These are phyloP conservation scores for Rhizomucor miehei DNA, from an alignment of 371 early-diverging fungal species.

Conservation along the genomic window DNA sequence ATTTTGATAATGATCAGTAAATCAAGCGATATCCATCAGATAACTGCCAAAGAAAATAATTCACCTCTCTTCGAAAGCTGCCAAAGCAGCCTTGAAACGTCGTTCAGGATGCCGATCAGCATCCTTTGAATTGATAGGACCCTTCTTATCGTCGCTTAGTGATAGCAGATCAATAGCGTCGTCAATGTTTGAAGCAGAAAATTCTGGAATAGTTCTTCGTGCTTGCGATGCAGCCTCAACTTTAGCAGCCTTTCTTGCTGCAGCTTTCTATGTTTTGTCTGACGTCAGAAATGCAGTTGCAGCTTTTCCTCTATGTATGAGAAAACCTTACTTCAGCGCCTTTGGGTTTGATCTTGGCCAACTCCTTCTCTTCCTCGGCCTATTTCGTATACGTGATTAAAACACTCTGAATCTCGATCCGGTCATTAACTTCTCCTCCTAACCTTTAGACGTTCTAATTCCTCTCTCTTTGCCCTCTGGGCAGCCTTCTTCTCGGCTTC, in stretches of 20 bases:
- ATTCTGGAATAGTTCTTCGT: slow-evolving; percentile 58
- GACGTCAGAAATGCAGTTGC: no score
- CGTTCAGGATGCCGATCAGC: slow-evolving; percentile 85
- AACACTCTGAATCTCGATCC: not conserved
- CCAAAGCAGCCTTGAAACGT: slow-evolving; percentile 78
- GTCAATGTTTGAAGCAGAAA: slow-evolving; percentile 74
- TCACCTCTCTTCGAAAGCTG: slow-evolving; percentile 66
- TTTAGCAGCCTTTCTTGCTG: slow-evolving; percentile 51
- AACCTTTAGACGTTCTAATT: slow-evolving; percentile 14
- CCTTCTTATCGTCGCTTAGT: slow-evolving; percentile 33
- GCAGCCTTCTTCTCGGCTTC: slow-evolving; percentile 68
- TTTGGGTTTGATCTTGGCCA: slow-evolving; percentile 29
- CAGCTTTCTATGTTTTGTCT: slow-evolving; percentile 45
- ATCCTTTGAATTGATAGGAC: slow-evolving; percentile 42
- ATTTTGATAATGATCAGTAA: not conserved
- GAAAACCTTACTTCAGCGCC: slow-evolving; percentile 20
- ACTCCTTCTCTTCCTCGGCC: slow-evolving; percentile 46
- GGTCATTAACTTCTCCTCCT: no score
- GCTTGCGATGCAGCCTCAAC: slow-evolving; percentile 42
- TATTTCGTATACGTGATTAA: slow-evolving; percentile 6
- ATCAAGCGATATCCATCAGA: not conserved
- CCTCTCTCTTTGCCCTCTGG: slow-evolving; percentile 36
- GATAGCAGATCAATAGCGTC: slow-evolving; percentile 73
- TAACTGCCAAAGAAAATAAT: not conserved
- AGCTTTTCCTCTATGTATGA: no score